A percentile compares a stretch with the other conserved stretches of the same genome.
phyloP scores from a whole-genome alignment of 2,329 filamentous ascomycete species.

The Paracoccidioides lutzii region DNA sequence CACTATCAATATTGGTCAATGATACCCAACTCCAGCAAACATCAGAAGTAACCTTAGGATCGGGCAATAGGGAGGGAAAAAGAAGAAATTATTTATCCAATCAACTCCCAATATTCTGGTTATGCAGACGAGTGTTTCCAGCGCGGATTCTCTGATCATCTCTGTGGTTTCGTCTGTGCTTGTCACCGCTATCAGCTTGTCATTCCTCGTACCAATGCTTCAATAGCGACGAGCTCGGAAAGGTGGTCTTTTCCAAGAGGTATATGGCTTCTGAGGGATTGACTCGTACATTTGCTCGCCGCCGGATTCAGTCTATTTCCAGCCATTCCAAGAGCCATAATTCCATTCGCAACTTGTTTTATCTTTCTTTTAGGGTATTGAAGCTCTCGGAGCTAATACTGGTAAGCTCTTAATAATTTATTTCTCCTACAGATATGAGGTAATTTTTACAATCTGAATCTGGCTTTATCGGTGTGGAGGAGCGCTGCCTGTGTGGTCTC shows the following conservation, averaged over 20 bases:
- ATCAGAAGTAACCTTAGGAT: background rate
- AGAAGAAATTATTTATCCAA: too few relatives aligned
- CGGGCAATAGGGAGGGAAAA: background rate
- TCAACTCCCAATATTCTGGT: background rate
- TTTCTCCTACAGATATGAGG: background rate
- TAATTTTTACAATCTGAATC: background rate
- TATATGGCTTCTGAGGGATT: background rate
- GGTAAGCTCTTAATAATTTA: background rate
- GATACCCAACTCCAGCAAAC: background rate
- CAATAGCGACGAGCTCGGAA: background rate
- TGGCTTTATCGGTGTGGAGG: background rate
- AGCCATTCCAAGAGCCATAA: background rate
- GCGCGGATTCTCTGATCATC: background rate
- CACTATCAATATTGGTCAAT: background rate
- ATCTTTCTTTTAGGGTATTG: background rate
- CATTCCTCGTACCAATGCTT: background rate
- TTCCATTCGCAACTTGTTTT: background rate
- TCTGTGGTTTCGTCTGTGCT: background rate
- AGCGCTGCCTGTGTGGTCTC: too few relatives aligned
- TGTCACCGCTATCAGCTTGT: background rate
- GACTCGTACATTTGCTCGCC: background rate
- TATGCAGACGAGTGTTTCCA: background rate
- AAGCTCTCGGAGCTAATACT: background rate
- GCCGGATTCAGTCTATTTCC: background rate
- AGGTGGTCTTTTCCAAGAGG: background rate